Conservation (phyloP, 164 flowering plant genomes). For the Nelumbo lutea region DNA sequence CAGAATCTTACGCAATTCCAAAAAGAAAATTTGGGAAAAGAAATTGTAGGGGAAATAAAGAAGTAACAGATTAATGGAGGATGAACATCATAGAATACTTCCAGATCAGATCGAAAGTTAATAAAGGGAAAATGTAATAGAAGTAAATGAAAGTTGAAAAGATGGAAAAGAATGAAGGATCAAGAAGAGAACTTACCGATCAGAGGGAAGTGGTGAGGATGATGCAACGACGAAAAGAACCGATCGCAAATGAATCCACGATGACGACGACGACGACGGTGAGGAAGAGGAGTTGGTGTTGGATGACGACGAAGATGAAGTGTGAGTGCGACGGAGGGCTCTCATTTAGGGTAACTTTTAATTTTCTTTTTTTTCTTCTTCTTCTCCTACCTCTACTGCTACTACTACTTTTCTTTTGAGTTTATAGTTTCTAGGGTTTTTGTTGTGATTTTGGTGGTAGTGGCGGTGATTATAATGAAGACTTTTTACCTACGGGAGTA, state of each 20-base stretch:
- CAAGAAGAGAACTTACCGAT: slow-evolving; percentile 65
- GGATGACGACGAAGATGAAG: slow-evolving; percentile 49
- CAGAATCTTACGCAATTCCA: neutral
- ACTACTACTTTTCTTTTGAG: neutral
- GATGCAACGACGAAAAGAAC: slow-evolving; percentile 71
- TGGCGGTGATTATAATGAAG: neutral
- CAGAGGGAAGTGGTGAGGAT: slow-evolving; percentile 46
- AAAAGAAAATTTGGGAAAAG: neutral
- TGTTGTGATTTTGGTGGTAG: neutral
- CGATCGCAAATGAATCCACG: slow-evolving; percentile 88
- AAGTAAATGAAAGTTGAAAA: neutral
- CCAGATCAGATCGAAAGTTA: slow-evolving; percentile 9
- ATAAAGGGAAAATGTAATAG: neutral
- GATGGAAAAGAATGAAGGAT: neutral
- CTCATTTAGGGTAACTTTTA: slow-evolving; percentile 43
- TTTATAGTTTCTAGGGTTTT: neutral
- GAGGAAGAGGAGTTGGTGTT: slow-evolving; percentile 17
- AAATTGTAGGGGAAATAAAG: neutral
- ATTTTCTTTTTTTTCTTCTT: slow-evolving; percentile 7
- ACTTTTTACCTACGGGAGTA: slow-evolving; percentile 52
- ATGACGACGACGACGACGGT: slow-evolving; percentile 35
- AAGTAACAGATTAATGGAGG: neutral
- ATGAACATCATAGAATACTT: neutral
- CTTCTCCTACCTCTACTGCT: neutral
- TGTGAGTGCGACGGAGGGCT: slow-evolving; percentile 65